Percentiles rank a stretch among this genome's conserved stretches.
Conservation (phyloP, 2,329 filamentous ascomycete species). For the Fusarium piperis region DNA sequence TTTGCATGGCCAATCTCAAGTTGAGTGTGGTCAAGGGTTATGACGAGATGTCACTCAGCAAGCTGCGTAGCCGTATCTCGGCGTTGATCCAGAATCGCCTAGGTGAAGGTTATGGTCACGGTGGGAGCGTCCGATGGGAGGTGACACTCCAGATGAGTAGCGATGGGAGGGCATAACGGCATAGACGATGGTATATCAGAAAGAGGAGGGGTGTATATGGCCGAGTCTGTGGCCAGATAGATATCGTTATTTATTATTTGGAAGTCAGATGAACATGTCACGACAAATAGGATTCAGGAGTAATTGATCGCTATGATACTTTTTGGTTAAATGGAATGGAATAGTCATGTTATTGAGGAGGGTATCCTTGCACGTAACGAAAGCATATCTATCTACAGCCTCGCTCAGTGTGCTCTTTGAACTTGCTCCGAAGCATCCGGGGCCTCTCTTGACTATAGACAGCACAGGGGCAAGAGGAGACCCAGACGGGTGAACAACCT, state of each 20-base stretch:
- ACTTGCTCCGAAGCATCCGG: background rate
- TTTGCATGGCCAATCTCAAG: conserved; percentile 95
- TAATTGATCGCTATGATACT: background rate
- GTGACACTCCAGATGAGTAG: conserved; percentile 82
- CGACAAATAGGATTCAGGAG: background rate
- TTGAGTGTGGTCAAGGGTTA: conserved; percentile 72
- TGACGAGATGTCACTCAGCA: conserved; percentile 76
- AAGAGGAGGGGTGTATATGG: background rate
- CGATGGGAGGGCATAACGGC: conserved; percentile 39
- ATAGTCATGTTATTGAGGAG: conserved; percentile 41
- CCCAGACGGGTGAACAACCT: background rate
- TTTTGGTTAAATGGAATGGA: conserved; percentile 1
- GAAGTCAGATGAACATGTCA: background rate
- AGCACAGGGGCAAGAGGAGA: background rate
- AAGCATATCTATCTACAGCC: conserved; percentile 34
- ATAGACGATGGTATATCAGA: background rate
- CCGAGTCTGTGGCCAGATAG: background rate
- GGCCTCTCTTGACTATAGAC: background rate
- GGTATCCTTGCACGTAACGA: conserved; percentile 41
- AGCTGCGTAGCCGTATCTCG: conserved; percentile 78
- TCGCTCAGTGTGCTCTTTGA: conserved; percentile 13
- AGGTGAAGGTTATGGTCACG: conserved; percentile 86
- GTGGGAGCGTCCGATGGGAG: conserved; percentile 87
- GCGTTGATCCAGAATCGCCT: conserved; percentile 85
- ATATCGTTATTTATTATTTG: background rate